Conservation (phyloP, 2,329 filamentous ascomycete species). For the Arthrobotrys sphaeroides region DNA sequence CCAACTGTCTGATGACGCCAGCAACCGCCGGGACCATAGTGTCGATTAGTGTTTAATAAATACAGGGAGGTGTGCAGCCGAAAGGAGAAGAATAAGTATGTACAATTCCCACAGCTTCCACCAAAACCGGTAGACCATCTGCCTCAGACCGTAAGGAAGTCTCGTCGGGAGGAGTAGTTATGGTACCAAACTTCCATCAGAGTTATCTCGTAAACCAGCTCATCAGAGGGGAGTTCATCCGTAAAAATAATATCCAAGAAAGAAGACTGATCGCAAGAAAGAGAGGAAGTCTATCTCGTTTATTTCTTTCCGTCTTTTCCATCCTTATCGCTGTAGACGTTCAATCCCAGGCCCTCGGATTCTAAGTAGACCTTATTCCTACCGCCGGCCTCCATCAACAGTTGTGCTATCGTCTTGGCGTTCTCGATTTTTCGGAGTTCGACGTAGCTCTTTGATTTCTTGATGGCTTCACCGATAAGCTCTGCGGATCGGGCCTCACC, state of each 20-base stretch:
- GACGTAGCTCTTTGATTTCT: constrained; percentile 97
- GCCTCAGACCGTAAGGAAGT: not conserved
- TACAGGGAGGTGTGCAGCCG: constrained; percentile 33
- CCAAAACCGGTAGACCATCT: not conserved
- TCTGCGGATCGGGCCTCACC: constrained; percentile 98
- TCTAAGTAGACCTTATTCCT: constrained; percentile 96
- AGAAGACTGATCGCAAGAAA: too few species aligned
- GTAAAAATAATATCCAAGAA: not conserved
- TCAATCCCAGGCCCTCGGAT: constrained; percentile 86
- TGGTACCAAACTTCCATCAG: constrained; percentile 14
- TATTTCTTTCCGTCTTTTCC: constrained; percentile 59
- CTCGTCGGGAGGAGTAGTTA: not conserved
- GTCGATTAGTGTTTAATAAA: constrained; percentile 49
- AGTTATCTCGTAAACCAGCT: too few species aligned
- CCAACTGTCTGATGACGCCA: constrained; percentile 6
- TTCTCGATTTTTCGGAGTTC: constrained; percentile 99
- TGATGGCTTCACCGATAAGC: constrained; percentile 98
- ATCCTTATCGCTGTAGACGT: constrained; percentile 68
- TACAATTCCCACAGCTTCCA: constrained; percentile 31
- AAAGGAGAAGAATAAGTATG: constrained; percentile 43
- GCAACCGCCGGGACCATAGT: constrained; percentile 20
- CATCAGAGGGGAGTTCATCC: constrained; percentile 46
- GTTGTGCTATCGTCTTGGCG: constrained; percentile 83
- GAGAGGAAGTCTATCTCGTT: too few species aligned
- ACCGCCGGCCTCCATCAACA: constrained; percentile 84